phyloP scores from a whole-genome alignment of 768 basidiomycete genomes.

The Rhizopogon sp. region DNA sequence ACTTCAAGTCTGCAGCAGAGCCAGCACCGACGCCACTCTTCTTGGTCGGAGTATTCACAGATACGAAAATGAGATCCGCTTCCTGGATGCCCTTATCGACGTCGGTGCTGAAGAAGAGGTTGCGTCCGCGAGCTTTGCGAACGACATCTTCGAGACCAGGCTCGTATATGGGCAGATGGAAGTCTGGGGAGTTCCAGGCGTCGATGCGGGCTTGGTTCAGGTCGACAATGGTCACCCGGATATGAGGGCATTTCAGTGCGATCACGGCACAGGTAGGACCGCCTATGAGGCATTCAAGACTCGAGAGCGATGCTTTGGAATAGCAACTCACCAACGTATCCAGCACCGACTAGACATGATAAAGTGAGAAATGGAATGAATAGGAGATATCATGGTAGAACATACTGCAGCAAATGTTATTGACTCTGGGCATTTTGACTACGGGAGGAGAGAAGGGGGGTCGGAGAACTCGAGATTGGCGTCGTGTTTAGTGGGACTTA shows the following conservation, averaged over 20 bases:
- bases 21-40: constrained; percentile 97
- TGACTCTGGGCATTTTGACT: constrained; percentile 43
- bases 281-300: constrained; percentile 39
- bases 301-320: constrained; percentile 1
- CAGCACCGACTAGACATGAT: constrained; percentile 63
- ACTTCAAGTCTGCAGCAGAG: constrained; percentile 98
- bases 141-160: constrained; percentile 94
- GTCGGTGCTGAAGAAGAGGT: constrained; percentile 96
- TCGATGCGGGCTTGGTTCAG: constrained; percentile 91
- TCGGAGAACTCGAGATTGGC: background rate
- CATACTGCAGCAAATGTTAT: constrained; percentile 88
- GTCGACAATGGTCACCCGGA: constrained; percentile 96
- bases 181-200: constrained; percentile 92
- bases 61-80: constrained; percentile 97
- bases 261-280: constrained; percentile 96
- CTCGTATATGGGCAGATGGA: constrained; percentile 91
- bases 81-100: constrained; percentile 90
- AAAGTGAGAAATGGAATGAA: constrained; percentile 6
- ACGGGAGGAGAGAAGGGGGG: background rate
- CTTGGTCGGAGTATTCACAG: constrained; percentile 98
- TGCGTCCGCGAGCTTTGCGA: constrained; percentile 80
- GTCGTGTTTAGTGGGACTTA: background rate
- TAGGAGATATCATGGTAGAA: constrained; percentile 14
- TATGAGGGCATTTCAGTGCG: constrained; percentile 88
- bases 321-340: constrained; percentile 76